phyloP scores from a whole-genome alignment of 345 rosid species.

The Eucalyptus guilfoylei region DNA sequence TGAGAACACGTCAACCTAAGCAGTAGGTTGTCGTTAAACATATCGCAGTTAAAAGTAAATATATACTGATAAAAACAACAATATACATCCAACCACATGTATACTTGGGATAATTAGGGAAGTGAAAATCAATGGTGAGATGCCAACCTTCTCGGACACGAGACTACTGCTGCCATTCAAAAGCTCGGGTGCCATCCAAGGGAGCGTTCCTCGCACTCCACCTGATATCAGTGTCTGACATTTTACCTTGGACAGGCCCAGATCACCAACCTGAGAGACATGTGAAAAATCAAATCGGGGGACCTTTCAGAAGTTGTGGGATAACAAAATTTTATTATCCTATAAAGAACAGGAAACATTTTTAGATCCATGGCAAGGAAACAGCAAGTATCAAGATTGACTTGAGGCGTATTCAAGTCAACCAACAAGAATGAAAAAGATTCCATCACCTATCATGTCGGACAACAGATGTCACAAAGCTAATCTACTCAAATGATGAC shows the following conservation, averaged over 20 bases:
- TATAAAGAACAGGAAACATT: background rate
- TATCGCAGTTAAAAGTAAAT: background rate
- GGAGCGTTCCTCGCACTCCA: slow-evolving; percentile 60
- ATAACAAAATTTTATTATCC: background rate
- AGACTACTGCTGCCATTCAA: slow-evolving; percentile 54
- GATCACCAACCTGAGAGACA: slow-evolving; percentile 37
- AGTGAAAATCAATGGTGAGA: background rate
- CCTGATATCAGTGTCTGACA: slow-evolving; percentile 60
- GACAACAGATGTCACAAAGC: background rate
- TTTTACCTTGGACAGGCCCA: slow-evolving; percentile 57
- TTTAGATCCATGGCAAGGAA: background rate
- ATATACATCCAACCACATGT: background rate
- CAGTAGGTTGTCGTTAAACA: background rate
- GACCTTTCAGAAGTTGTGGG: background rate
- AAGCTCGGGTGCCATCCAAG: slow-evolving; percentile 71
- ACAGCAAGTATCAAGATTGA: background rate
- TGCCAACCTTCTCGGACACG: slow-evolving; percentile 47
- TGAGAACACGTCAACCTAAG: slow-evolving; percentile 61
- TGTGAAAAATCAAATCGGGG: background rate
- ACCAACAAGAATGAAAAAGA: background rate
- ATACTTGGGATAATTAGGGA: background rate
- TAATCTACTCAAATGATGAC: background rate
- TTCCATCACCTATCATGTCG: background rate
- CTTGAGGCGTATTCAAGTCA: background rate
- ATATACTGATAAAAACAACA: background rate